Evolutionary conservation across 768 basidiomycete species (phyloP), one percentile per base, ranked within the genome.

Genomic region (Termitomyces sp.): DNA sequence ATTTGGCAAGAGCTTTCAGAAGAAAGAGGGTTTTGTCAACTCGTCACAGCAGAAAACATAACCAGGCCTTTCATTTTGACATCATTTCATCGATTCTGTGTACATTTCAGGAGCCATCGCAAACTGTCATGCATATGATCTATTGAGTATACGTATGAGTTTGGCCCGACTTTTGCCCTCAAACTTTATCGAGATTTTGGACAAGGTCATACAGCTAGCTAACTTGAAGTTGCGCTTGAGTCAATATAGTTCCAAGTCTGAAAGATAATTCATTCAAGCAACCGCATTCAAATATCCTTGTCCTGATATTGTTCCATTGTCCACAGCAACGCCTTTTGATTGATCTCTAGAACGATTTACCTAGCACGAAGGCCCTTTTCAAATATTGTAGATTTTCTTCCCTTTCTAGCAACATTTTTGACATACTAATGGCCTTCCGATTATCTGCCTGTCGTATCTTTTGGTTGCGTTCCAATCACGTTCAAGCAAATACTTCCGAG

Each of bases 311-410:
- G 28, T 2, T 28, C 42, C 20, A 59, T 52, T 20, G 22, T 32
- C 49, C 49, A 33, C 63, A 56, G 42, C 56, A 56, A 30, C 65
- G 64, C 50, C 66, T 69, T 30, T n/a, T 71, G 28, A 58, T 70
- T 40, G 66, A 72, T 56, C 59, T 68, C 18, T 69, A 70, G 57
- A 68, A 69, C 52, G 69, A 69, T 36, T 72, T 67, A 2, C 52
- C 60, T 68, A 38, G 63, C 64, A 61, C 16, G 48, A 38, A 28
- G 70, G 64, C 18, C 62, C 59, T 46, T 71, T 66, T 38, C 63
- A 61, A 32, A 61, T 68, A n/a, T 54, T 54, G 54, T 58, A 36
- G 30, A 58, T 44, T 61, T 63, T 22, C 56, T 58, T 22, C 42
- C 63, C 22, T 65, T 69, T 13, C 54, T 67, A 33, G 43, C 56